Evolutionary conservation across 225 moss, liverwort and hornwort genomes (phyloP).

Genomic region (Thuidium tamariscinum): DNA sequence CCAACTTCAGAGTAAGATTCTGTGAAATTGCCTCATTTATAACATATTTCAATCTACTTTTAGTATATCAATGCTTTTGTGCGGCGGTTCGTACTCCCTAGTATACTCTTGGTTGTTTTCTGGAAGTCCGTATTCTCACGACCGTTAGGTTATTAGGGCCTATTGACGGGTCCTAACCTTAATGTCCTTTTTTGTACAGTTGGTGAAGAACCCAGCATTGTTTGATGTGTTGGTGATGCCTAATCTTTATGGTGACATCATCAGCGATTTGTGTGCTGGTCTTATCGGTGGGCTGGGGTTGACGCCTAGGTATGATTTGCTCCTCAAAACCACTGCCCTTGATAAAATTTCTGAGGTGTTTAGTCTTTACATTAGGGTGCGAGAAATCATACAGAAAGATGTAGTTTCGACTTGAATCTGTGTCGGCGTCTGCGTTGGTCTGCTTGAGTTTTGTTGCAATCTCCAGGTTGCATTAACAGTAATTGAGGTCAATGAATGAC

Average conservation of each 20-base stretch:
- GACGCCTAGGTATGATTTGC: conserved; percentile 69
- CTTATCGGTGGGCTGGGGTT: conserved; percentile 87
- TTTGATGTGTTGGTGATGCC: conserved; percentile 98
- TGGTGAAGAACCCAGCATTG: conserved; percentile 93
- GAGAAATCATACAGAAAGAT: background rate
- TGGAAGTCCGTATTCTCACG: background rate
- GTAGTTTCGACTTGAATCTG: background rate
- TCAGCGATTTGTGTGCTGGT: conserved; percentile 98
- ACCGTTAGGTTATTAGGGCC: background rate
- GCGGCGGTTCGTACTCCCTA: background rate
- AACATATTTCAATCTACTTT: background rate
- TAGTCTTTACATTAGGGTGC: background rate
- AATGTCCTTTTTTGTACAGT: conserved; percentile 21
- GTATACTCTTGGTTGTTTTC: background rate
- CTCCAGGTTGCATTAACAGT: background rate
- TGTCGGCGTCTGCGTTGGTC: background rate
- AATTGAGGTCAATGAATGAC: background rate
- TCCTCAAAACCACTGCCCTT: background rate
- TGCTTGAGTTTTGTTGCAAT: background rate
- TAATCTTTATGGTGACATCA: conserved; percentile 92
- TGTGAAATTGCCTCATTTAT: background rate
- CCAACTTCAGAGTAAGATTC: background rate
- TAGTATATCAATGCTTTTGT: background rate
- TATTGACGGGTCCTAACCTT: background rate
- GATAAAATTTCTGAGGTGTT: background rate